These are phyloP conservation scores for Streptanthus diversifolius DNA, from an alignment of 345 rosid species.

Conservation along the genomic window DNA sequence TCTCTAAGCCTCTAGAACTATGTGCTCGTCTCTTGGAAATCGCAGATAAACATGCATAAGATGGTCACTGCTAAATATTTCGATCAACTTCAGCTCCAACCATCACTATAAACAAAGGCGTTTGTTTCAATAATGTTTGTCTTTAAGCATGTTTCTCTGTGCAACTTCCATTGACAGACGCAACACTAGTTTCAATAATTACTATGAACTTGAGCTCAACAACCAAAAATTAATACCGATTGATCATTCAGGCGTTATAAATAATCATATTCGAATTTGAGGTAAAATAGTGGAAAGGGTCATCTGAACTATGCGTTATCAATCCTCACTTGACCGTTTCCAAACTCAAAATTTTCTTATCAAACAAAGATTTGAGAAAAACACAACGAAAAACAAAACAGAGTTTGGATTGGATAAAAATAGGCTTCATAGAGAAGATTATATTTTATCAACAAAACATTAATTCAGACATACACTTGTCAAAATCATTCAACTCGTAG, in stretches of 20 bases:
- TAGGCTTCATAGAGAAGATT: conserved; percentile 89
- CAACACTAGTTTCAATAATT: too few species aligned
- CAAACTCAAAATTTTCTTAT: neutral
- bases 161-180: too few species aligned
- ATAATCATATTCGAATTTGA: neutral
- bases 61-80: too few species aligned
- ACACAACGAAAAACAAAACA: neutral
- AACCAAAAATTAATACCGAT: conserved; percentile 98
- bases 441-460: conserved; percentile 47
- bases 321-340: conserved; percentile 66
- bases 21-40: conserved; percentile 10
- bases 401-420: neutral
- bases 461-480: conserved; percentile 89
- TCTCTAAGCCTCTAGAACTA: conserved; percentile 33
- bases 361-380: too few species aligned
- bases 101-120: too few species aligned
- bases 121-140: too few species aligned
- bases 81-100: too few species aligned
- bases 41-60: neutral
- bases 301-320: conserved; percentile 91
- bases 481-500: conserved; percentile 59
- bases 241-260: too few species aligned
- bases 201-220: conserved; percentile 39
- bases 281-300: conserved; percentile 47
- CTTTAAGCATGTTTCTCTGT: too few species aligned